Evolutionary conservation across 768 basidiomycete genomes (phyloP).

Genomic region (Suillus discolor): DNA sequence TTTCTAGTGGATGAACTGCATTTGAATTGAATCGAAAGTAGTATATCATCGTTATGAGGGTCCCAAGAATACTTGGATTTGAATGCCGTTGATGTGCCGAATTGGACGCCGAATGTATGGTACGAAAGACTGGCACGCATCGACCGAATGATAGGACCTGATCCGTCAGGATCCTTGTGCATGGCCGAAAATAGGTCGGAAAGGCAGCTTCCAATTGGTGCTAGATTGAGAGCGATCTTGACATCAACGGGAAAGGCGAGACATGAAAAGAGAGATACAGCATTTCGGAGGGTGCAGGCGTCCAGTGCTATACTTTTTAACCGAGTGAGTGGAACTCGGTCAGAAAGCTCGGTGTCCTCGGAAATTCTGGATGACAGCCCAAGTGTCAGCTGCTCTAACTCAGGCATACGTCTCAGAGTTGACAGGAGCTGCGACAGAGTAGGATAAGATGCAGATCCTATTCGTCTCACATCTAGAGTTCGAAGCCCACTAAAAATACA

Average conservation of each 20-base stretch:
- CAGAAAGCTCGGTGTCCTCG: background rate
- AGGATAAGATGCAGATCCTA: background rate
- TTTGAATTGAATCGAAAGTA: background rate
- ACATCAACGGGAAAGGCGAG: background rate
- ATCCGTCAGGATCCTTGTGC: background rate
- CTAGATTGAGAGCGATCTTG: background rate
- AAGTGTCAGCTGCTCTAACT: background rate
- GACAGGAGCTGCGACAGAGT: background rate
- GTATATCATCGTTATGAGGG: background rate
- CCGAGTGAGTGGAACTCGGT: background rate
- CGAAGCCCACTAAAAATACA: conserved; percentile 35
- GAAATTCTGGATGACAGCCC: conserved; percentile 12
- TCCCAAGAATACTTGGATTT: background rate
- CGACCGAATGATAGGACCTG: background rate
- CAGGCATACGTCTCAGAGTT: background rate
- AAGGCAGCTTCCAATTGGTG: background rate
- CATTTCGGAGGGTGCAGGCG: background rate
- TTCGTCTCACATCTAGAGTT: background rate
- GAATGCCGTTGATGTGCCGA: background rate
- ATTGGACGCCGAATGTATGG: background rate
- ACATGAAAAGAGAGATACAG: background rate
- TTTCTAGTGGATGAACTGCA: background rate
- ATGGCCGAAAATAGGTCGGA: background rate
- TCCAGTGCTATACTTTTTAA: background rate
- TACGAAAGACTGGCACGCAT: background rate